These are phyloP conservation scores for Paramecium caudatum DNA, from an alignment of 73 alveolate species.

Conservation along the genomic window DNA sequence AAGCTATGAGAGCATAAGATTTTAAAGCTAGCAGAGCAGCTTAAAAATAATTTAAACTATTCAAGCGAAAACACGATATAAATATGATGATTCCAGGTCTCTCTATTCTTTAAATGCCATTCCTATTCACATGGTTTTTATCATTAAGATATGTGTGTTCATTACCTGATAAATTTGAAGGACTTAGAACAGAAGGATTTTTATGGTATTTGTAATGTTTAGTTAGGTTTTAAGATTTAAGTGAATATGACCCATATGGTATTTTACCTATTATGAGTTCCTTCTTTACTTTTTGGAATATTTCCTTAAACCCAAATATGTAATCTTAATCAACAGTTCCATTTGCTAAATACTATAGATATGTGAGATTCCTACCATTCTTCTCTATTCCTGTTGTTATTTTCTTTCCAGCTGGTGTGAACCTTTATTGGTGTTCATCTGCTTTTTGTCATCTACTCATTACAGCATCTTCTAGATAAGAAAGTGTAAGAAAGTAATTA, in stretches of 20 bases:
- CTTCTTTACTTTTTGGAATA: constrained; percentile 77
- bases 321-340: constrained; percentile 76
- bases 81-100: constrained; percentile 79
- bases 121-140: constrained; percentile 85
- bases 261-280: constrained; percentile 88
- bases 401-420: constrained; percentile 93
- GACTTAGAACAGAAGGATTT: constrained; percentile 88
- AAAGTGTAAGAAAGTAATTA: constrained; percentile 75
- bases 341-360: constrained; percentile 74
- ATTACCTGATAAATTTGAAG: constrained; percentile 81
- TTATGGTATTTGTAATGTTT: constrained; percentile 78
- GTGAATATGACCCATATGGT: constrained; percentile 92
- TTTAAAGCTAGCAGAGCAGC: constrained; percentile 80
- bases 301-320: constrained; percentile 87
- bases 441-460: constrained; percentile 80
- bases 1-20: constrained; percentile 83
- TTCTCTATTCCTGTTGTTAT: constrained; percentile 88
- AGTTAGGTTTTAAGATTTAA: constrained; percentile 83
- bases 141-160: constrained; percentile 84
- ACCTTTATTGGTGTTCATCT: constrained; percentile 87
- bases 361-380: constrained; percentile 82
- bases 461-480: constrained; percentile 75
- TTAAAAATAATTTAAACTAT: constrained; percentile 74
- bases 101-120: constrained; percentile 85
- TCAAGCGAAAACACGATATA: constrained; percentile 85